A percentile compares a stretch with the other conserved stretches of the same genome.
phyloP scores from a whole-genome alignment of 495 filamentous ascomycete genomes.

The Penicillium mononematosum region DNA sequence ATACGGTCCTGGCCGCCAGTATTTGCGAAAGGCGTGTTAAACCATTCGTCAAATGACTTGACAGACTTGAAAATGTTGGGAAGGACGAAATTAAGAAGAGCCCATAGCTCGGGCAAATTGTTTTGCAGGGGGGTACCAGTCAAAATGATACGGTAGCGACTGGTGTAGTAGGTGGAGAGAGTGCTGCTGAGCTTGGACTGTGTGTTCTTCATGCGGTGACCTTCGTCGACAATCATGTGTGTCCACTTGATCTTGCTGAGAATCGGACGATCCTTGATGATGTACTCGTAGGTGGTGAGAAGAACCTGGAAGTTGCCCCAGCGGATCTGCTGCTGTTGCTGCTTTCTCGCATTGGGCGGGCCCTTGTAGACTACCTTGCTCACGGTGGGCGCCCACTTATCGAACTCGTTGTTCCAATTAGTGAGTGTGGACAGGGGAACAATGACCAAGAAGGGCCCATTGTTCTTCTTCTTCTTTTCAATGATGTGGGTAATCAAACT shows the following conservation, averaged over 20 bases:
- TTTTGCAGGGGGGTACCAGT: slow-evolving; percentile 98
- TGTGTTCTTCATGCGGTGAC: slow-evolving; percentile 99
- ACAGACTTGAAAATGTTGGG: slow-evolving; percentile 99
- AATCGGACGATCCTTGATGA: slow-evolving; percentile 95
- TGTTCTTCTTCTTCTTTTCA: slow-evolving; percentile 86
- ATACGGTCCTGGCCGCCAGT: slow-evolving; percentile 97
- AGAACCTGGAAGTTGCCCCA: slow-evolving; percentile 95
- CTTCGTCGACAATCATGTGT: slow-evolving; percentile 99
- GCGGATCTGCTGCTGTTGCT: slow-evolving; percentile 88
- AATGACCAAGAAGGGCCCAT: slow-evolving; percentile 92
- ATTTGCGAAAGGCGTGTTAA: slow-evolving; percentile 98
- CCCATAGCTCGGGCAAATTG: slow-evolving; percentile 94
- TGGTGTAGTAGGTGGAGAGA: slow-evolving; percentile 90
- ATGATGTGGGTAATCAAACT: slow-evolving; percentile 96
- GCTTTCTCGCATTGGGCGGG: slow-evolving; percentile 82
- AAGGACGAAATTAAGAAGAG: slow-evolving; percentile 95
- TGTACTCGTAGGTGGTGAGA: slow-evolving; percentile 97
- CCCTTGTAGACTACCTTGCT: slow-evolving; percentile 93
- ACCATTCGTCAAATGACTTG: slow-evolving; percentile 99
- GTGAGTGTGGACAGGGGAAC: slow-evolving; percentile 94
- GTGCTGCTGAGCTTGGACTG: slow-evolving; percentile 94
- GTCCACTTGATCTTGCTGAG: slow-evolving; percentile 98
- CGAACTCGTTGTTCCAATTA: slow-evolving; percentile 98
- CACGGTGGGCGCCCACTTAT: slow-evolving; percentile 95
- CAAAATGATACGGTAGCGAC: slow-evolving; percentile 91